Evolutionary conservation across 2,329 filamentous ascomycete genomes (phyloP), one percentile per base, ranked within the genome.

Genomic region (Purpureocillium takamizusanense): DNA sequence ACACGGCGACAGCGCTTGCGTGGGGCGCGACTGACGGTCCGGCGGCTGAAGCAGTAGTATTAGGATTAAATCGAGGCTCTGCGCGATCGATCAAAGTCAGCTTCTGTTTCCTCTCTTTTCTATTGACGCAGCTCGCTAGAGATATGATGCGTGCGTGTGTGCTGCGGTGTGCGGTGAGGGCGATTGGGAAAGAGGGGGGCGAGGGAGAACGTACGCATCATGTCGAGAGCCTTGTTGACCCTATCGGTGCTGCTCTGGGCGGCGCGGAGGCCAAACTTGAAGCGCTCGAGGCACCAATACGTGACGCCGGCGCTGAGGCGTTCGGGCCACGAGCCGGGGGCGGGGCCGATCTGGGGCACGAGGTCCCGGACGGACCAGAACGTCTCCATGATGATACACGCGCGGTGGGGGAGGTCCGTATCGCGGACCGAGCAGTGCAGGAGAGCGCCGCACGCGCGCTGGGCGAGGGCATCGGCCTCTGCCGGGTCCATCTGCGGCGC

Each of bases 281-380:
- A 75, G 28, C 62, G 53, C 27, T 61, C 54, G 7, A 76, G 54
- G 43, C 70, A 75, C 46, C 69, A 70, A 42, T 69, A 70, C 4
- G 65, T 65, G 25, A 73, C 56, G 36, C 69, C 66, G 3, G 69
- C 69, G 13, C 66, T 63, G 4, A 74, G 60, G 1, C 72, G 65
- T 42, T 67, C 62, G 3, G 65, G 62, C 52, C 56, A 60, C 28
- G 67, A 65, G 11, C 57, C 53, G 2, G 62, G 63, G 1, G 63
- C 58, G 8, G 63, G 59, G 29, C 67, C 65, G 18, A 60, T 53
- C 17, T 53, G 52, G 21, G 63, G 58, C 39, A 68, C 50, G 36
- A 57, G 42, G 40, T 59, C 55, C 17, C 60, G 57, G 33, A 63
- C 53, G 23, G 54, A 60, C 69, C 64, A 73, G 41, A 63, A 75